Evolutionary conservation across 2,329 filamentous ascomycete genomes (phyloP), one percentile per base, ranked within the genome.

Genomic region (Aspergillus sp.): DNA sequence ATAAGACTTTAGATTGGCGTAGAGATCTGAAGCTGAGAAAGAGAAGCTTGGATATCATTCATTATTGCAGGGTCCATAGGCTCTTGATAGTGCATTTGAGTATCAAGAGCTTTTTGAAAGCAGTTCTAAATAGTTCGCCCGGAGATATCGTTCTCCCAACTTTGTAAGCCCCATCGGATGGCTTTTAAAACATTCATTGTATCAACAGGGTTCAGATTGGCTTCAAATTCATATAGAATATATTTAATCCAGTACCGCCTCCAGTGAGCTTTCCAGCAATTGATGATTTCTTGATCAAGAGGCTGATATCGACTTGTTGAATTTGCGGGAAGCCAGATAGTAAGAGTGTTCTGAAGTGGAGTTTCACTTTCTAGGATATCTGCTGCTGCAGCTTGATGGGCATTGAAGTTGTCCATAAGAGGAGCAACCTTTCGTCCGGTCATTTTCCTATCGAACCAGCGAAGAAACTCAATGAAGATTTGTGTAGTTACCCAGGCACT

Each of bases 371-470:
- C n/a, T 20, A 38, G 19, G 7, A 53, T 45, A 9, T 22, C 20
- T 22, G 41, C 42, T 27, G 23, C 20, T 5, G 48, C 45, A 20
- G 35, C 45, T 17, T 48, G 25, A 43, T 53, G 51, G 13, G 51
- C 51, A 32, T 49, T 51, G 25, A 53, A 38, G n/a, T 35, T 51
- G 45, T 53, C 51, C n/a, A 52, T 41, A 32, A 53, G 20, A 20
- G 51, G 49, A 42, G 51, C 41, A 9, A 53, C 51, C 9, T 51
- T 48, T 25, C 49, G 51, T 22, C 46, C 46, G 42, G 35, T 23
- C 51, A 53, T 53, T 17, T 35, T 30, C 12, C 6, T 15, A 25
- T 53, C 51, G 27, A 53, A 53, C 51, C 46, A 51, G 4, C 37
- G 30, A 22, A 53, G 41, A 42, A 42, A 42, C 15, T 42, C 39